These are phyloP conservation scores for Aspergillus panamensis DNA, from an alignment of 495 filamentous ascomycete species.

Conservation along the genomic window DNA sequence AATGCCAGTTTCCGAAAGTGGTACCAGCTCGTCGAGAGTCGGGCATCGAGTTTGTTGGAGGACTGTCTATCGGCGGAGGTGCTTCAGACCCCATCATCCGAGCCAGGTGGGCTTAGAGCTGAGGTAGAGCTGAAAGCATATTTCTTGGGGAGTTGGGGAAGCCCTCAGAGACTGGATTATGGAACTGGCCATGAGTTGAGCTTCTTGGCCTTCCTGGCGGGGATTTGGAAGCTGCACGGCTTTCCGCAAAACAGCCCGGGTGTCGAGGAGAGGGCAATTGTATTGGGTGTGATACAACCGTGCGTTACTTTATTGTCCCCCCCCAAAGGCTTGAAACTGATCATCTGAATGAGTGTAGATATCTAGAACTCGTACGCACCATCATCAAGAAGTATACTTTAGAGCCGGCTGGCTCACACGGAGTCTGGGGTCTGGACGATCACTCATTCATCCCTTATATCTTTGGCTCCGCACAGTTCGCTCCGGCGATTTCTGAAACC, in stretches of 20 bases:
- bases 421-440: constrained; percentile 97
- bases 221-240: constrained; percentile 82
- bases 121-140: constrained; percentile 72
- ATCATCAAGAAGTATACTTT: constrained; percentile 91
- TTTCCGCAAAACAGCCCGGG: constrained; percentile 54
- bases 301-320: constrained; percentile 39
- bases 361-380: constrained; percentile 73
- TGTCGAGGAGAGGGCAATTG: constrained; percentile 69
- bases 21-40: constrained; percentile 63
- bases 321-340: neutral
- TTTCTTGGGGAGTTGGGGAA: constrained; percentile 84
- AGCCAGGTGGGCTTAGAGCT: constrained; percentile 35
- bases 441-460: constrained; percentile 97
- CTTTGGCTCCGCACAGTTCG: constrained; percentile 84
- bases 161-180: constrained; percentile 84
- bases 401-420: constrained; percentile 91
- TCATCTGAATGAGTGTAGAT: constrained; percentile 44
- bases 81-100: constrained; percentile 35
- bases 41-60: constrained; percentile 54
- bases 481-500: constrained; percentile 62
- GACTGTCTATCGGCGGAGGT: constrained; percentile 56
- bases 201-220: constrained; percentile 86
- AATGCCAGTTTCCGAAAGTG: constrained; percentile 86
- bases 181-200: constrained; percentile 94
- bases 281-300: constrained; percentile 78